Conservation (phyloP, 1,139 yeast species). For the Debaryomyces sp. region DNA sequence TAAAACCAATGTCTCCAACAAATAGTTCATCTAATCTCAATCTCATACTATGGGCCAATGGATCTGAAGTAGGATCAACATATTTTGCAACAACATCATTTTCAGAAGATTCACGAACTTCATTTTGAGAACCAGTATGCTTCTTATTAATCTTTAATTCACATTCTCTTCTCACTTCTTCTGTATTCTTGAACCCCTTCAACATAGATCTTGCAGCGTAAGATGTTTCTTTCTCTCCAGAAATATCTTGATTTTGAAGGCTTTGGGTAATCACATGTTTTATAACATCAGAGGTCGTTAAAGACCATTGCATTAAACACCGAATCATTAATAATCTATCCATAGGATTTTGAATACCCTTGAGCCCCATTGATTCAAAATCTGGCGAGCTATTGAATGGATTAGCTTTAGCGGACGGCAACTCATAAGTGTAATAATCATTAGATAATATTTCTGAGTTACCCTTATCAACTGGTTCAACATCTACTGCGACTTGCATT, state of each 20-base stretch:
- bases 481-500: constrained; percentile 17
- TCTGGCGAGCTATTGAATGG: constrained; percentile 38
- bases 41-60: constrained; percentile 40
- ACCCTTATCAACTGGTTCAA: constrained; percentile 38
- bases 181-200: constrained; percentile 39
- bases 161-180: constrained; percentile 33
- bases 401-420: constrained; percentile 22
- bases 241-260: constrained; percentile 41
- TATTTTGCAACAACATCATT: constrained; percentile 32
- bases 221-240: constrained; percentile 48
- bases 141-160: constrained; percentile 35
- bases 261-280: constrained; percentile 36
- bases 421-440: constrained; percentile 21
- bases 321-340: constrained; percentile 53
- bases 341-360: constrained; percentile 41
- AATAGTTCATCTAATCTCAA: constrained; percentile 44
- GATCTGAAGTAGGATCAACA: constrained; percentile 47
- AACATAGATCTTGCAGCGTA: constrained; percentile 44
- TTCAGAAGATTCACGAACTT: constrained; percentile 8
- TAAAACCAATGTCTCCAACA: constrained; percentile 51
- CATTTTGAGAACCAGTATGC: constrained; percentile 16
- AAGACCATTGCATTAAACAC: constrained; percentile 52
- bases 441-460: constrained; percentile 39
- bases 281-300: constrained; percentile 45
- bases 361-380: constrained; percentile 47